Evolutionary conservation across 1,284 basidiomycete genomes (phyloP).

Genomic region (Leccinum ponderosum): DNA sequence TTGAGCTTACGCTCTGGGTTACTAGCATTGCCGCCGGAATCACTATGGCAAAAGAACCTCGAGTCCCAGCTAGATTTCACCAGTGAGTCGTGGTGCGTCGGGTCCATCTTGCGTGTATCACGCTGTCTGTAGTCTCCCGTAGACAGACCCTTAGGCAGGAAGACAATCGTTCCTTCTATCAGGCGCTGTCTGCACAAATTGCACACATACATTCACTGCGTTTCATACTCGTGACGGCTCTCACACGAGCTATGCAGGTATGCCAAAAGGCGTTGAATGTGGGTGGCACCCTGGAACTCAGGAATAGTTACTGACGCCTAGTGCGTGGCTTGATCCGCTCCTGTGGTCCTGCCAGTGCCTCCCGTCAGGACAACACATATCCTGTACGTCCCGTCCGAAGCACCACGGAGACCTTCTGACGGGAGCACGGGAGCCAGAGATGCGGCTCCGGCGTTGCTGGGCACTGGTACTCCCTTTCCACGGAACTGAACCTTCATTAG

Average conservation of each 20-base stretch:
- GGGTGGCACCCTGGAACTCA: constrained; percentile 22
- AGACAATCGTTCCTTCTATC: too few species aligned
- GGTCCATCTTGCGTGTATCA: constrained; percentile 1
- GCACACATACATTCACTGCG: background rate
- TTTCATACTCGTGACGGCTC: background rate
- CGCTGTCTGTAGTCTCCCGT: background rate
- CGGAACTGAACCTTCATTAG: constrained; percentile 55
- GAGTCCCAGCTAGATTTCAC: too few species aligned
- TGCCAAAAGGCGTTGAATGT: constrained; percentile 1
- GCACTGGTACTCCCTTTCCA: constrained; percentile 59
- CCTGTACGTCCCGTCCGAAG: constrained; percentile 20
- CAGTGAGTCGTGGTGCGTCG: background rate
- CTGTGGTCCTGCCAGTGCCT: background rate
- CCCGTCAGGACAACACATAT: constrained; percentile 30
- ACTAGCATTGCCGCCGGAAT: constrained; percentile 45
- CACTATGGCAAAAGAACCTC: constrained; percentile 32
- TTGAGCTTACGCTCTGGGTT: background rate
- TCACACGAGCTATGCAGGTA: background rate
- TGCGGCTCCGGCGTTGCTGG: constrained; percentile 54
- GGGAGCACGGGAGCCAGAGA: constrained; percentile 35
- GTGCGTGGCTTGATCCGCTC: background rate
- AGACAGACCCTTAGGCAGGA: too few species aligned
- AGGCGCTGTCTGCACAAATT: background rate
- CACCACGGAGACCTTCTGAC: background rate
- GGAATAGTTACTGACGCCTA: background rate